A percentile compares a stretch with the other conserved stretches of the same genome.
Conservation (phyloP, 2,329 filamentous ascomycete species). For the Sphaerulina musiva region DNA sequence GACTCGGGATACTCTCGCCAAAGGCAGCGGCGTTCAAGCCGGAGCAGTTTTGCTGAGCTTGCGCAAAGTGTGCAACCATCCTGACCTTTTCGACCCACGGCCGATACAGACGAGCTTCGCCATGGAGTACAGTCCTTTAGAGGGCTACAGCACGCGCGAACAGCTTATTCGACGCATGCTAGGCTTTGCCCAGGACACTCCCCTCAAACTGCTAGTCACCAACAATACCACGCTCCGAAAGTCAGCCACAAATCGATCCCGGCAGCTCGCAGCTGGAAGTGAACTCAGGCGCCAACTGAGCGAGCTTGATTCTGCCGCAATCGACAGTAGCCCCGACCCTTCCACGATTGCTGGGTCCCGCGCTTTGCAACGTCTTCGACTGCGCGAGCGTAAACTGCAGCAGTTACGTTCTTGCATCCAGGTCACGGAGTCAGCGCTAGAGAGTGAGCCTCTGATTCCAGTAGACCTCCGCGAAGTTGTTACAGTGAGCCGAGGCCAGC, state of each 20-base stretch:
- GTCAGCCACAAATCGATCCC: conserved; percentile 17
- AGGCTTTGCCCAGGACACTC: conserved; percentile 15
- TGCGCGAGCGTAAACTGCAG: conserved; percentile 22
- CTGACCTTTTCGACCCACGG: conserved; percentile 90
- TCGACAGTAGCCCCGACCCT: conserved; percentile 21
- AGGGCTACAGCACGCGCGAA: conserved; percentile 68
- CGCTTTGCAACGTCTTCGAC: conserved; percentile 24
- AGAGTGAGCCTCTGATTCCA: conserved; percentile 27
- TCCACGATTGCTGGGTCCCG: conserved; percentile 24
- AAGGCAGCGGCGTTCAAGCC: conserved; percentile 93
- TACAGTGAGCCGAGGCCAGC: conserved; percentile 20
- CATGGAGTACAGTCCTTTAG: conserved; percentile 65
- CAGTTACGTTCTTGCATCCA: conserved; percentile 28
- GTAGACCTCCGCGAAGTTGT: conserved; percentile 28
- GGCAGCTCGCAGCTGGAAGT: conserved; percentile 20
- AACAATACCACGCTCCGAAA: conserved; percentile 19
- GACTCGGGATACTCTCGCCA: conserved; percentile 79
- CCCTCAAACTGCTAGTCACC: conserved; percentile 19
- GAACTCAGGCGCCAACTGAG: conserved; percentile 20
- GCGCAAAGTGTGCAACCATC: conserved; percentile 96
- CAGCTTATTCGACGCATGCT: conserved; percentile 56
- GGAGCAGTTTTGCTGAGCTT: conserved; percentile 98
- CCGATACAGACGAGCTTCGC: conserved; percentile 96
- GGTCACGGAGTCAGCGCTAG: conserved; percentile 20
- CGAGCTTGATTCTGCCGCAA: conserved; percentile 17